Evolutionary conservation across 192 early-diverging fungal genomes (phyloP).

Genomic region (Piromyces sp.): DNA sequence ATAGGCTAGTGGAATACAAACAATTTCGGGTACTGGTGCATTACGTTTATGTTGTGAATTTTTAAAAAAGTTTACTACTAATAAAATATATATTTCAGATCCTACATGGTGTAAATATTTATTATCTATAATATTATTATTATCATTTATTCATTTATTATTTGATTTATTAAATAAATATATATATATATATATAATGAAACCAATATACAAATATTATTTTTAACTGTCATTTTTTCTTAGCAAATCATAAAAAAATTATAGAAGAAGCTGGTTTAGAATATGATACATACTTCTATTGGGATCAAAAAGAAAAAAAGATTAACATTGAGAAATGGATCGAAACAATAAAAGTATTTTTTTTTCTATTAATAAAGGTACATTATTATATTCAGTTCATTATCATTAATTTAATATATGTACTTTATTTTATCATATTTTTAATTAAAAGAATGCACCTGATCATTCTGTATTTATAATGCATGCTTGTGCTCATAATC

Average conservation of each 20-base stretch:
- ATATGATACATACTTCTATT: slow-evolving; percentile 77
- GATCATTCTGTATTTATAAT: slow-evolving; percentile 67
- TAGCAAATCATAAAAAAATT: slow-evolving; percentile 74
- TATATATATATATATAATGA: too few relatives aligned
- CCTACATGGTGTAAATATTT: slow-evolving; percentile 58
- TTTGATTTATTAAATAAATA: too few relatives aligned
- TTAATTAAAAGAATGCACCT: slow-evolving; percentile 35
- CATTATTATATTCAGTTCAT: too few relatives aligned
- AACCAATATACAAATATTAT: too few relatives aligned
- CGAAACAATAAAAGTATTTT: slow-evolving; percentile 27
- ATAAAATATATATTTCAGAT: slow-evolving; percentile 63
- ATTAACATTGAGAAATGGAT: slow-evolving; percentile 69
- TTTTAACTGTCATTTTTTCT: neutral
- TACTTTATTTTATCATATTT: neutral
- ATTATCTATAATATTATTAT: neutral
- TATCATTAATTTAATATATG: too few relatives aligned
- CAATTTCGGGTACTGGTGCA: slow-evolving; percentile 91
- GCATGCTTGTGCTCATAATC: slow-evolving; percentile 97
- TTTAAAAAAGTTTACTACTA: slow-evolving; percentile 47
- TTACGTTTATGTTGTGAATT: slow-evolving; percentile 68
- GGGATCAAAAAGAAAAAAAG: slow-evolving; percentile 53
- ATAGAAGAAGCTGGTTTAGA: slow-evolving; percentile 70
- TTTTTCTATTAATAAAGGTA: too few relatives aligned
- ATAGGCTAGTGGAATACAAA: slow-evolving; percentile 49
- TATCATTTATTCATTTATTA: too few relatives aligned